A percentile compares a stretch with the other conserved stretches of the same genome.
Evolutionary conservation across 2,329 filamentous ascomycete species (phyloP).

Genomic region (Tolypocladium pustulatum): DNA sequence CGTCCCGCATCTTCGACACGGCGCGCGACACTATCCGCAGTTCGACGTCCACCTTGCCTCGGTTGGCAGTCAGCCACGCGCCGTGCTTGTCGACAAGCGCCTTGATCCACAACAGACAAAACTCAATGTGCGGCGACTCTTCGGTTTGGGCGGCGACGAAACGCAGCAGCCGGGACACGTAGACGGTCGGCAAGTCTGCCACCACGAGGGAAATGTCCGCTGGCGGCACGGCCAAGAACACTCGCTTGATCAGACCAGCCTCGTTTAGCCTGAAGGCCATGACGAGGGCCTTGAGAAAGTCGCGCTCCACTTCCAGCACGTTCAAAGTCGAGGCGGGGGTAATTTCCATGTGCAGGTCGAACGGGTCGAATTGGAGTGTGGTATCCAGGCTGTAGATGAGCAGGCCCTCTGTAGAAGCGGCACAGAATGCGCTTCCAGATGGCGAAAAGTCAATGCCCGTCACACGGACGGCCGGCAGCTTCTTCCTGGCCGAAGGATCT

Average conservation of each 20-base stretch:
- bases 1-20: conserved; percentile 68
- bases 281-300: conserved; percentile 84
- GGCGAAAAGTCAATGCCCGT: conserved; percentile 79
- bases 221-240: conserved; percentile 76
- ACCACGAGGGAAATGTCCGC: conserved; percentile 69
- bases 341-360: conserved; percentile 89
- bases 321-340: conserved; percentile 76
- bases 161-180: conserved; percentile 73
- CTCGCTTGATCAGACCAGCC: conserved; percentile 65
- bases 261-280: conserved; percentile 98
- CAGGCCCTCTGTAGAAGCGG: conserved; percentile 86
- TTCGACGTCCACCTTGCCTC: conserved; percentile 72
- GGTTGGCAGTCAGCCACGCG: conserved; percentile 70
- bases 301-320: conserved; percentile 54
- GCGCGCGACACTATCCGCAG: conserved; percentile 73
- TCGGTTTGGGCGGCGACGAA: conserved; percentile 85
- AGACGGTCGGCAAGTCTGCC: conserved; percentile 69
- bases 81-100: conserved; percentile 74
- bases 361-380: conserved; percentile 80
- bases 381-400: conserved; percentile 88
- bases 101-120: conserved; percentile 89
- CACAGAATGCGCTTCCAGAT: conserved; percentile 82
- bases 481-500: conserved; percentile 70
- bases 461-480: conserved; percentile 73
- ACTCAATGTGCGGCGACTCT: conserved; percentile 85